Evolutionary conservation across 2,329 filamentous ascomycete genomes (phyloP), one percentile per base, ranked within the genome.

Genomic region (Fusarium mexicanum): DNA sequence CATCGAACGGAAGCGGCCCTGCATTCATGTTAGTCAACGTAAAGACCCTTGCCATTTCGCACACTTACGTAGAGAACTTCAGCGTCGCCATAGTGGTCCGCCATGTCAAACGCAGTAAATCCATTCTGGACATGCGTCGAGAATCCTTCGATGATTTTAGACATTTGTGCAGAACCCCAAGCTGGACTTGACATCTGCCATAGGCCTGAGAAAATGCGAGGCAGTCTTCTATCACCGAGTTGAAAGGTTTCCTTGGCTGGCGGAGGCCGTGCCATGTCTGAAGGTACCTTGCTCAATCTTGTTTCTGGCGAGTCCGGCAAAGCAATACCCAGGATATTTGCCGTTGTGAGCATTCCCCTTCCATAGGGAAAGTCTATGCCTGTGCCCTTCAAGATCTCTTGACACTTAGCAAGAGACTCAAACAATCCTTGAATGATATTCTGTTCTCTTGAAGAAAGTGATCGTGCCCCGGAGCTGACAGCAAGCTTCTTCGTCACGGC

Each of bases 181-280:
- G 58, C 58, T 5, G 58, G 58, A 54, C 58, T 61, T 8, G 58
- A 61, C 58, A 61, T 61, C 22, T 61, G 58, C 58, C 58, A 61
- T 33, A 61, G 10, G 1, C 58, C 58, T 1, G 58, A 61, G n/a
- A 61, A 61, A 5, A 61, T 53, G 5, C 58, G 46, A 33, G 58
- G 46, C 1, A 61, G 26, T 33, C 1, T 33, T 54, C 12, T 61
- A 9, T 41, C n/a, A 8, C 37, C 46, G 3, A 61, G 37, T 5
- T 54, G 37, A 7, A 61, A 61, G 2, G 58, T 61, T 17, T 61
- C 58, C 29, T 26, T 41, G 17, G 29, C n/a, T 4, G 0, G 10
- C 1, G 10, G 13, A n/a, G 58, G 58, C 6, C 9, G 37, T 11
- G 35, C 3, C 12, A 38, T 14, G 0, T 38, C 10, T 0, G 11